Base-by-base conservation (phyloP, 768 basidiomycete genomes). In the Leccinellum luteum region DNA sequence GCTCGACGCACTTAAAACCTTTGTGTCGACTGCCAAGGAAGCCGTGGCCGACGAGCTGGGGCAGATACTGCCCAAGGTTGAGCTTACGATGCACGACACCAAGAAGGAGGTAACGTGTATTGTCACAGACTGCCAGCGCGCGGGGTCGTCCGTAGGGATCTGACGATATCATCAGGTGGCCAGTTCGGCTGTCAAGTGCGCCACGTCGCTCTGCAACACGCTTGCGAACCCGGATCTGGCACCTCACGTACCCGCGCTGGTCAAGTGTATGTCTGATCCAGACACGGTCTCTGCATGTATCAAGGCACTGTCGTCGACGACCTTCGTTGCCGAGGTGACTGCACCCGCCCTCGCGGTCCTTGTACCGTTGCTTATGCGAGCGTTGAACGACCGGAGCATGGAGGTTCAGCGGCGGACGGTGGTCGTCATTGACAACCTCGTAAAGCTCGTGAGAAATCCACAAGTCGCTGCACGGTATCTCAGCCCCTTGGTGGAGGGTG, bases 271-370 rank as follows among this genome's bases (percentile, higher is more conserved):
- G 95, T 83, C 89, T 48, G 85, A 92, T 67, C 92, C 96, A 3
- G 85, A 87, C 58, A 81, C 90, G 28, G 94, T 97, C 15, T 85
- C 94, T 5, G 85, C 86, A 30, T 96, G 94, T 65, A 94, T 98
- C 82, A 98, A 98, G 78, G 85, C 92, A 19, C 81, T 98, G 12
- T 96, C 95, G 4, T 92, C 86, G 60, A 94, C 93, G 17, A 98
- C 96, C 15, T 98, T 98, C 63, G 96, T 98, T 58, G 91, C 95
- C 52, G 96, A 98, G 76, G 93, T 98, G 64, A 97, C 90, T 23
- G 86, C 93, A 0, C 95, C 96, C n/a, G 93, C 95, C 12, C 83
- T 98, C 30, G 96, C 96, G 15, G 94, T 98, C 62, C 85, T 98
- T 55, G 93, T 95, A 7, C 96, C 96, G 7, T 84, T 98, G 23